phyloP scores from a whole-genome alignment of 2,329 filamentous ascomycete species.

The Neopestalotiopsis sp. region DNA sequence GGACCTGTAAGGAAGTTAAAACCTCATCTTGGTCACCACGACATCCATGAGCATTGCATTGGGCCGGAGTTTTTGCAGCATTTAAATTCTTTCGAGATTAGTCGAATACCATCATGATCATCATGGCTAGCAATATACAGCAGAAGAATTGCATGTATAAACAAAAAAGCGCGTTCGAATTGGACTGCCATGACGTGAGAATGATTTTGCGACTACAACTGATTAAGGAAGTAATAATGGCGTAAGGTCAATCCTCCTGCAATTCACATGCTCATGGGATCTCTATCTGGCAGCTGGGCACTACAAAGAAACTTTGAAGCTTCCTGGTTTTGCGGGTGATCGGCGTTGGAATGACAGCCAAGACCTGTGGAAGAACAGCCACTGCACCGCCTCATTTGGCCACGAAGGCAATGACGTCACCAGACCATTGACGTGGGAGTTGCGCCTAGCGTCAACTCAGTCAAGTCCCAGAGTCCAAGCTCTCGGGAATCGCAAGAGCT shows the following conservation, averaged over 20 bases:
- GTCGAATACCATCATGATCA: background rate
- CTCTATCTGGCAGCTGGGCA: no score
- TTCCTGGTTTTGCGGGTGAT: background rate
- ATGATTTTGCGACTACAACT: no score
- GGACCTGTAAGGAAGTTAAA: constrained; percentile 3
- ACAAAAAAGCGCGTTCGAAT: no score
- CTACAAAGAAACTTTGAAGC: background rate
- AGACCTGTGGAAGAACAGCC: background rate
- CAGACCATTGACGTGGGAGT: constrained; percentile 5
- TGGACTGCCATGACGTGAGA: no score
- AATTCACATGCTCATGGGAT: no score
- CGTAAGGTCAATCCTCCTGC: no score
- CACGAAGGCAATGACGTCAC: constrained; percentile 8
- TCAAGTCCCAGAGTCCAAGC: background rate
- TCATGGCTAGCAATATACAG: background rate
- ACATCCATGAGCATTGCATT: constrained; percentile 8
- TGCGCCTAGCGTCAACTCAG: constrained; percentile 8
- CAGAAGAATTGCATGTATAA: no score
- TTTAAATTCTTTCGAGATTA: background rate
- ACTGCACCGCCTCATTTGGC: constrained; percentile 11
- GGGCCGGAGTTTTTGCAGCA: constrained; percentile 11
- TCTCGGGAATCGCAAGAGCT: background rate
- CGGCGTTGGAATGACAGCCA: constrained; percentile 1
- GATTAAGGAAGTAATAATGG: no score
- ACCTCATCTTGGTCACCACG: background rate